Base-by-base conservation (phyloP, 805 yeast genomes). In the Ogataea methylovora region DNA sequence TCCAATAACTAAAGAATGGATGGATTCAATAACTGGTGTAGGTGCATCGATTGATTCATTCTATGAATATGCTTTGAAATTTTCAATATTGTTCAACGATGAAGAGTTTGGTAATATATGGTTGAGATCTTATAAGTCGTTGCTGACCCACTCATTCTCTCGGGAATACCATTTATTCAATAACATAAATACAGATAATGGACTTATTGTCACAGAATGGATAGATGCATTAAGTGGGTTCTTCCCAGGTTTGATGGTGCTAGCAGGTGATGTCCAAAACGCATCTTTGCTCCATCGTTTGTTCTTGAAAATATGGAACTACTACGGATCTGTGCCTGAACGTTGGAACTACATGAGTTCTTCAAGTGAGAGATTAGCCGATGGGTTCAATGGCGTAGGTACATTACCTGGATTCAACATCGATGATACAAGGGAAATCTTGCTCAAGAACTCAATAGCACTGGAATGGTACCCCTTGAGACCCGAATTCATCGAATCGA, bases 11-110 rank as follows among this genome's bases (percentile, higher is more conserved):
- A 47, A 63, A 1, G 56, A 65, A 0, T 74, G 76, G 24, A 57
- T 64, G 27, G 80, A 80, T 36, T 52, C 68, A 0, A 57, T 76
- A 27, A 74, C 92, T 0, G 95, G 96, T 0, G 68, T 84, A 8
- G 97, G 97, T 2, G 97, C 97, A 0, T 82, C 94, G 2, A 73
- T 85, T 12, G 97, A 88, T 56, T 85, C 95, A 0, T 84, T 84
- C 49, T 88, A 80, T 52, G 97, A 88, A 50, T 84, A 87, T 56
- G 83, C 95, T 0, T 65, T 85, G 27, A 88, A 88, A 51, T 76
- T 79, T 15, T 63, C 87, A 2, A 69, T 88, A 9, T 50, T 88
- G 11, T 85, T 87, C 39, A 75, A 83, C 49, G 83, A 81, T 44
- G 61, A 62, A 11, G 60, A 65, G 10, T 58, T 75, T 25, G 49